These are phyloP conservation scores for Nephelium lappaceum DNA, from an alignment of 345 rosid species.

Conservation along the genomic window DNA sequence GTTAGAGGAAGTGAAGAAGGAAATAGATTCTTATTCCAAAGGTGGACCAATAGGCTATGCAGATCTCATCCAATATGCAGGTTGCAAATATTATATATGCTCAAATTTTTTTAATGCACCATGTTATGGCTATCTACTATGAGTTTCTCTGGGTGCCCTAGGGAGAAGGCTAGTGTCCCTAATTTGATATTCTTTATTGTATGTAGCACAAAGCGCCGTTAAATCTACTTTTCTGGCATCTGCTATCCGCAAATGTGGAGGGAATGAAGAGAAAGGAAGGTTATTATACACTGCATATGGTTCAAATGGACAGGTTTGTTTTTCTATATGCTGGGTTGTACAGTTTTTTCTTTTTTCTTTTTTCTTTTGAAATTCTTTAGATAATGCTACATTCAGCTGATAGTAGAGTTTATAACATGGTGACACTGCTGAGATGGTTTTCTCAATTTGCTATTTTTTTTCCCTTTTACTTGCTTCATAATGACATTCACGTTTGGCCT, in stretches of 20 bases:
- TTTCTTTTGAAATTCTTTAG: background rate
- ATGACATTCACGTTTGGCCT: background rate
- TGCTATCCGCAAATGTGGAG: slow-evolving; percentile 90
- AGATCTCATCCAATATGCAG: slow-evolving; percentile 83
- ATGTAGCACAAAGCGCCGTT: slow-evolving; percentile 68
- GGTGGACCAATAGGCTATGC: slow-evolving; percentile 90
- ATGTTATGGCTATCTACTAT: background rate
- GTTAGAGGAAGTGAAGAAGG: slow-evolving; percentile 67
- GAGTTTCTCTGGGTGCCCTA: background rate
- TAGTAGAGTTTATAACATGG: too few species aligned
- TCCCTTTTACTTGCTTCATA: background rate
- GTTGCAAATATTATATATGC: slow-evolving; percentile 27
- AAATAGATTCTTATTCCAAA: slow-evolving; percentile 80
- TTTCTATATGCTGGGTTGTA: slow-evolving; percentile 8
- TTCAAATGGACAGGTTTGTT: slow-evolving; percentile 79
- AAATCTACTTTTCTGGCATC: slow-evolving; percentile 84
- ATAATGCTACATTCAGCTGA: background rate
- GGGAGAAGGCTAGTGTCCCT: background rate
- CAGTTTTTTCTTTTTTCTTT: background rate
- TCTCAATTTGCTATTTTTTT: background rate
- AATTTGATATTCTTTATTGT: slow-evolving; percentile 15
- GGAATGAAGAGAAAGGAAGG: slow-evolving; percentile 83
- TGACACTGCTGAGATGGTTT: background rate
- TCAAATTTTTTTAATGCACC: slow-evolving; percentile 5
- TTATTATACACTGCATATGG: slow-evolving; percentile 80